Percentiles rank a stretch among this genome's conserved stretches.
Conservation (phyloP, 225 moss, liverwort and hornwort genomes). For the Polytrichum formosum region DNA sequence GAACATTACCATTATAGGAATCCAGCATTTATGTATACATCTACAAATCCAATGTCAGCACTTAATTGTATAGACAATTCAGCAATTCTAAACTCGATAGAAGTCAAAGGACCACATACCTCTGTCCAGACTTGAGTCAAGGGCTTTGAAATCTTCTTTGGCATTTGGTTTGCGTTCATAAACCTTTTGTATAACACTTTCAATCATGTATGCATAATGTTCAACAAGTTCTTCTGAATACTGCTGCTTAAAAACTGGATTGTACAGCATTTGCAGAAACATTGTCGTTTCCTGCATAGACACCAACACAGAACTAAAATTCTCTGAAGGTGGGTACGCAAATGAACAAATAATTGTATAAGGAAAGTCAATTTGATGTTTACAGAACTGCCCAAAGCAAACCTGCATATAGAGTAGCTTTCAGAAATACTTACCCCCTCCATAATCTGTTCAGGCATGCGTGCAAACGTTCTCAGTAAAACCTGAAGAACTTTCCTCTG, state of each 20-base stretch:
- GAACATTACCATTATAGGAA: too few species aligned
- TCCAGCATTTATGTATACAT: too few species aligned
- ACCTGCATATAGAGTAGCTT: too few species aligned
- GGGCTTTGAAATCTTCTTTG: slow-evolving; percentile 64
- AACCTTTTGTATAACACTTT: slow-evolving; percentile 39
- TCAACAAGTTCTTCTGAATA: slow-evolving; percentile 84
- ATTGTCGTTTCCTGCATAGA: slow-evolving; percentile 85
- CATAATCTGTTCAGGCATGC: slow-evolving; percentile 87
- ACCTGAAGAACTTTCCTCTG: slow-evolving; percentile 52
- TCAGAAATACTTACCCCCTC: slow-evolving; percentile 60
- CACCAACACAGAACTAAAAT: slow-evolving; percentile 8
- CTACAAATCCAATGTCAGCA: too few species aligned
- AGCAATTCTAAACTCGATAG: too few species aligned
- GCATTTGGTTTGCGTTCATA: slow-evolving; percentile 19
- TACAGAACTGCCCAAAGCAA: too few species aligned
- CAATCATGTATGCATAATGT: slow-evolving; percentile 70
- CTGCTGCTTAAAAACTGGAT: slow-evolving; percentile 67
- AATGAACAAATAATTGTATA: slow-evolving; percentile 2
- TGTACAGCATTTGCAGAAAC: slow-evolving; percentile 95
- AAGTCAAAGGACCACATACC: slow-evolving; percentile 33
- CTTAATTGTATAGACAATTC: too few species aligned
- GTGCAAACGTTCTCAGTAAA: slow-evolving; percentile 62
- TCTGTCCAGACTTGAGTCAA: slow-evolving; percentile 91
- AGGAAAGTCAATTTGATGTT: too few species aligned
- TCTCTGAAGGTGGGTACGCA: slow-evolving; percentile 1